A percentile compares a stretch with the other conserved stretches of the same genome.
Evolutionary conservation across 345 rosid genomes (phyloP).

Genomic region (Bruguiera sexangula): DNA sequence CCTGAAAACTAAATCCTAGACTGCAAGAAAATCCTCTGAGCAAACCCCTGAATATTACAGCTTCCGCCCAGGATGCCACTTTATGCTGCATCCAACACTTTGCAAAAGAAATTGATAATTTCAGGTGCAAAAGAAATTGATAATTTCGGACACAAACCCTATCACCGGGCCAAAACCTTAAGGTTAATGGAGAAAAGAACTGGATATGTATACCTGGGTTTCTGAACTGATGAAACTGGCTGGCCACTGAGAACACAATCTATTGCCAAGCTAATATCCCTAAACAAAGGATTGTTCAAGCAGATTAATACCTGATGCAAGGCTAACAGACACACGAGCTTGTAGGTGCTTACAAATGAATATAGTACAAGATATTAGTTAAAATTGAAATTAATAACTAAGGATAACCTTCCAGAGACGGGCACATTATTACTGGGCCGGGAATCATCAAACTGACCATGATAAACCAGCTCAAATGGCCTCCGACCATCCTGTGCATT

Average conservation of each 20-base stretch:
- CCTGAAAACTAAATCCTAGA: constrained; percentile 13
- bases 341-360: not conserved
- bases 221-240: constrained; percentile 56
- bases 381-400: constrained; percentile 1
- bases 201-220: constrained; percentile 54
- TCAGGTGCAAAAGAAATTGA: constrained; percentile 20
- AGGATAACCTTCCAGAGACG: constrained; percentile 66
- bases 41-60: constrained; percentile 18
- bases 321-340: not conserved
- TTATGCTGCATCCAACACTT: constrained; percentile 96
- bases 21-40: not conserved
- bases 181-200: not conserved
- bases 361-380: not conserved
- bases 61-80: constrained; percentile 66
- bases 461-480: constrained; percentile 91
- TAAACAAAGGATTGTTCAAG: constrained; percentile 19
- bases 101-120: constrained; percentile 15
- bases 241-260: constrained; percentile 78
- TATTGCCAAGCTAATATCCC: constrained; percentile 72
- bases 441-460: constrained; percentile 89
- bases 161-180: not conserved
- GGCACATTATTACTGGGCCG: constrained; percentile 66
- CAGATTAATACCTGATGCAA: constrained; percentile 8
- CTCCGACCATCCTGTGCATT: constrained; percentile 69
- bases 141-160: constrained; percentile 15